A percentile compares a stretch with the other conserved stretches of the same genome.
Conservation (phyloP, 345 rosid species). For the Nasturtium officinale region DNA sequence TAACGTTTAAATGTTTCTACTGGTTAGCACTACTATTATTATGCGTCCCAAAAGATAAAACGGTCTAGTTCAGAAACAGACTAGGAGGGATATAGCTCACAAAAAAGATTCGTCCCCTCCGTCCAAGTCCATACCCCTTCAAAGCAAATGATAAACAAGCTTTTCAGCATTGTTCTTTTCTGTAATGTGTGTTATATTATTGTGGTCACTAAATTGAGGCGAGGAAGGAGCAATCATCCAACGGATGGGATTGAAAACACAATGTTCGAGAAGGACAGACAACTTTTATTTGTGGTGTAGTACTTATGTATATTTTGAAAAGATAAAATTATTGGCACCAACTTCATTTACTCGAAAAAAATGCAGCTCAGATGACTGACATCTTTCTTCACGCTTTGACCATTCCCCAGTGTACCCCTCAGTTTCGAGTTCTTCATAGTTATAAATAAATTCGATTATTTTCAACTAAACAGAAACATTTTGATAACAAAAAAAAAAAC, state of each 20-base stretch:
- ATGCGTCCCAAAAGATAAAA: not conserved
- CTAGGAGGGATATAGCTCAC: too few species aligned
- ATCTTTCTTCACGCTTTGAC: slow-evolving; percentile 36
- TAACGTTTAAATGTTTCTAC: not conserved
- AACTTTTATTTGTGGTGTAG: slow-evolving; percentile 24
- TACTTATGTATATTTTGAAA: not conserved
- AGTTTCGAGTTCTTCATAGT: not conserved
- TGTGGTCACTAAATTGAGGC: slow-evolving; percentile 23
- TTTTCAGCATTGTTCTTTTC: not conserved
- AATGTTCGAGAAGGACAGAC: slow-evolving; percentile 25
- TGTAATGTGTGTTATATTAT: slow-evolving; percentile 6
- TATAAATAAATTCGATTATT: not conserved
- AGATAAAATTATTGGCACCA: slow-evolving; percentile 22
- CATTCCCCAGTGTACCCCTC: slow-evolving; percentile 21
- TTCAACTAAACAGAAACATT: not conserved
- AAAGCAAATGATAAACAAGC: not conserved
- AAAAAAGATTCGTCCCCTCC: not conserved
- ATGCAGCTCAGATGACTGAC: slow-evolving; percentile 33
- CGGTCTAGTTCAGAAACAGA: not conserved
- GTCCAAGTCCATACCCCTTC: not conserved
- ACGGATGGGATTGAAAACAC: slow-evolving; percentile 42
- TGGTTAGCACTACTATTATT: not conserved
- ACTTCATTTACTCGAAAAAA: slow-evolving; percentile 27
- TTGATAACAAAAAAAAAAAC: too few species aligned
- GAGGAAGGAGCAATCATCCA: slow-evolving; percentile 13